These are phyloP conservation scores for Lichtheimia ornata DNA, from an alignment of 371 early-diverging fungal genomes.

Conservation along the genomic window DNA sequence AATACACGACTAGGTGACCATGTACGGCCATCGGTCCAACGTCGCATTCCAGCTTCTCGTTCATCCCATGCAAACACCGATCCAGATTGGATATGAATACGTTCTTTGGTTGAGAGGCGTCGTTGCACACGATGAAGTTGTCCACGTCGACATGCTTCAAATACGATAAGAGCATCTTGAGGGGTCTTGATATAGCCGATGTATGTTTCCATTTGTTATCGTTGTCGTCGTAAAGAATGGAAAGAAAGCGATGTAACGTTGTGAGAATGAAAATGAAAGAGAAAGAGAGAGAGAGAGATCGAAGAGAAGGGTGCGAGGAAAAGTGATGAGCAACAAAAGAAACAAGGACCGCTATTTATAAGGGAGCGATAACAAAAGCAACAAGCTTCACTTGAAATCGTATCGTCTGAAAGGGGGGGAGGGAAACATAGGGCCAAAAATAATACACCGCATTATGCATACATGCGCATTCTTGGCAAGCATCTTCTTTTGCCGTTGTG, in stretches of 20 bases:
- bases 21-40: slow-evolving; percentile 87
- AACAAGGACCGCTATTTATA: background rate
- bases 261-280: slow-evolving; percentile 7
- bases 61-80: slow-evolving; percentile 87
- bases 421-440: background rate
- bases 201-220: slow-evolving; percentile 41
- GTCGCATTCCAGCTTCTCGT: slow-evolving; percentile 79
- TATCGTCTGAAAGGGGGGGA: background rate
- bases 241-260: slow-evolving; percentile 13
- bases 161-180: slow-evolving; percentile 77
- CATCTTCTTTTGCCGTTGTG: too few relatives aligned
- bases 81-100: slow-evolving; percentile 64
- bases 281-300: slow-evolving; percentile 5
- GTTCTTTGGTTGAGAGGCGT: slow-evolving; percentile 67
- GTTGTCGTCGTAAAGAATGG: background rate
- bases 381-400: background rate
- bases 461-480: too few relatives aligned
- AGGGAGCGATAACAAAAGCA: background rate
- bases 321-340: too few relatives aligned
- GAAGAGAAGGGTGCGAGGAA: background rate
- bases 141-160: slow-evolving; percentile 80
- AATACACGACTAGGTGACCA: slow-evolving; percentile 85
- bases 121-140: slow-evolving; percentile 67
- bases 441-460: too few relatives aligned
- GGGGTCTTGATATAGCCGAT: slow-evolving; percentile 75